Evolutionary conservation across 495 filamentous ascomycete species (phyloP).

Genomic region (Xylaria venustula): DNA sequence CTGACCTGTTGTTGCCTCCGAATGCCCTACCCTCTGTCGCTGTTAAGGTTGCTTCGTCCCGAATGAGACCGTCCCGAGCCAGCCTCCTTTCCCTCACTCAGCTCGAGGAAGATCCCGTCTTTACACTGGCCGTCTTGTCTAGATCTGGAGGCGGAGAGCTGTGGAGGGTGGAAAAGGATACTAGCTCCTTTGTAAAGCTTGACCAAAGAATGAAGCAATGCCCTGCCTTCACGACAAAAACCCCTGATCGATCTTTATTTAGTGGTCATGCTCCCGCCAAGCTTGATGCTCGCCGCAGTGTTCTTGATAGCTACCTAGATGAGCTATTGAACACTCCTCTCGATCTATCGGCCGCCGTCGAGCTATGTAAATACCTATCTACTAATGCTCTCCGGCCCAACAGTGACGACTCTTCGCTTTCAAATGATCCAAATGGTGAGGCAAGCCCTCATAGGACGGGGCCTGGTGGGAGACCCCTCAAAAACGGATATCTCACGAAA

Average conservation of each 20-base stretch:
- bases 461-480: conserved; percentile 65
- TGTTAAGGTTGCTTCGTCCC: conserved; percentile 84
- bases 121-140: conserved; percentile 82
- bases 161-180: conserved; percentile 92
- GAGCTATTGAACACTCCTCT: conserved; percentile 77
- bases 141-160: conserved; percentile 76
- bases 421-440: conserved; percentile 40
- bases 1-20: conserved; percentile 78
- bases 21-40: conserved; percentile 86
- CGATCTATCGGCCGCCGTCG: conserved; percentile 74
- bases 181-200: conserved; percentile 73
- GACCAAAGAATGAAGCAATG: conserved; percentile 76
- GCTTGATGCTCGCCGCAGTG: conserved; percentile 79
- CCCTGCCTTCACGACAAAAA: conserved; percentile 61
- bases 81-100: conserved; percentile 71
- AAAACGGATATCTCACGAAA: conserved; percentile 93
- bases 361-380: conserved; percentile 85
- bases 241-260: conserved; percentile 85
- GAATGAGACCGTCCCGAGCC: conserved; percentile 85
- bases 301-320: conserved; percentile 82
- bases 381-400: conserved; percentile 78
- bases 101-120: conserved; percentile 87
- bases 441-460: conserved; percentile 42
- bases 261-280: conserved; percentile 92
- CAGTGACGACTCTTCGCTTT: conserved; percentile 58